Conservation (phyloP, 1,284 basidiomycete species). For the Kwoniella shivajii region DNA sequence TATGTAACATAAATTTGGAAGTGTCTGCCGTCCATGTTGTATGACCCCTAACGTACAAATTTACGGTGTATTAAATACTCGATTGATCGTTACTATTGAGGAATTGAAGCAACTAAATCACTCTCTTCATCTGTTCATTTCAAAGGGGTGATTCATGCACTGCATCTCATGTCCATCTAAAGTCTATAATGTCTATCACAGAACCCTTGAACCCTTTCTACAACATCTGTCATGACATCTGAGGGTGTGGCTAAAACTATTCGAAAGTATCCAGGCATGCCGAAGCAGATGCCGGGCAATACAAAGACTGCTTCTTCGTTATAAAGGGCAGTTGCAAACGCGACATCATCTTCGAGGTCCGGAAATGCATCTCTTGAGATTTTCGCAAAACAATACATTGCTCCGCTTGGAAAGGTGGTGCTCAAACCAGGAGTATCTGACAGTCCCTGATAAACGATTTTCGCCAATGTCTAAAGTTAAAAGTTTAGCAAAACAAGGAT, state of each 20-base stretch:
- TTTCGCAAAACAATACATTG: conserved; percentile 50
- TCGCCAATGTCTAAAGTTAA: conserved; percentile 25
- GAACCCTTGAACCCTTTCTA: conserved; percentile 45
- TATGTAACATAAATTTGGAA: conserved; percentile 22
- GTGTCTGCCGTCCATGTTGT: neutral
- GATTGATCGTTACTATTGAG: too few relatives aligned
- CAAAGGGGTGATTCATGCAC: too few relatives aligned
- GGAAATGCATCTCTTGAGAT: conserved; percentile 35
- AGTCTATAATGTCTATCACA: conserved; percentile 20
- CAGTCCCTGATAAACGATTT: conserved; percentile 36
- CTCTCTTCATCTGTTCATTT: too few relatives aligned
- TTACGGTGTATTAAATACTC: too few relatives aligned
- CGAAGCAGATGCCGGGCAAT: conserved; percentile 48
- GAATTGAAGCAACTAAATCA: too few relatives aligned
- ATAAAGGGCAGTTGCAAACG: conserved; percentile 46
- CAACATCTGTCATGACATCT: conserved; percentile 43
- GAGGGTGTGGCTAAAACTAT: conserved; percentile 49
- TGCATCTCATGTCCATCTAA: neutral
- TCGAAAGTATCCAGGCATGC: conserved; percentile 46
- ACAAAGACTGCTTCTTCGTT: conserved; percentile 49
- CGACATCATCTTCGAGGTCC: conserved; percentile 34
- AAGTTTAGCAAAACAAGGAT: neutral
- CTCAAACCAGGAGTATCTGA: conserved; percentile 39
- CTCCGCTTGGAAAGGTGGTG: conserved; percentile 41
- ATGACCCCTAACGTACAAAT: too few relatives aligned